Evolutionary conservation across 805 yeast species (phyloP), one percentile per base, ranked within the genome.

Genomic region (Myxozyma geophila): DNA sequence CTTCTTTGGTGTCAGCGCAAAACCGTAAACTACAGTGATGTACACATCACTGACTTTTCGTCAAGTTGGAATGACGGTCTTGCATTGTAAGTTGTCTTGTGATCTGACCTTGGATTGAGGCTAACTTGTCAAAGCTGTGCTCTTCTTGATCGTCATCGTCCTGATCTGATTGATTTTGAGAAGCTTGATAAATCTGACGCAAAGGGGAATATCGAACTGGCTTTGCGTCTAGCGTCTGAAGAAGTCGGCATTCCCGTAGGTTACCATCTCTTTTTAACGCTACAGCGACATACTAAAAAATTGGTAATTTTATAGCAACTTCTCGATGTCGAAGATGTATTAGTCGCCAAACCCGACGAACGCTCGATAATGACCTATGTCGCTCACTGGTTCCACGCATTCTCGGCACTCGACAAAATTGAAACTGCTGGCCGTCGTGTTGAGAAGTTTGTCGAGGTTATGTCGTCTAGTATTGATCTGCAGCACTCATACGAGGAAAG

Each of bases 291-390:
- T 17, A 7, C 33, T 28, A 15, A 41, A 21, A 7, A 21, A n/a
- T n/a, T 35, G 10, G 12, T 17, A 23, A 13, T 21, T 13, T 12
- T 46, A 8, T 43, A 64, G 63, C 78, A 76, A 54, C 74, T 87
- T 56, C 78, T 85, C 5, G 87, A 85, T 58, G 80, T 79, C 0
- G 86, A 83, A 41, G 89, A 85, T 73, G 78, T 86, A 62, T 75
- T 75, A 43, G 75, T 78, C 23, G 70, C 76, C 13, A 77, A 76
- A 28, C 88, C 88, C 0, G 90, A 87, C 66, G 90, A 87, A 66
- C 81, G 83, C 67, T 80, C 86, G 47, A 77, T 87, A 15, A 79
- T 86, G 67, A 81, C 87, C 17, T 86, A 84, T 70, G 73, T 86
- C 10, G 80, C 87, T 13, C 83, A 85, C 69, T 83, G 87, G 85